Evolutionary conservation across 2,329 filamentous ascomycete species (phyloP), one percentile per base, ranked within the genome.

Genomic region (Simplicillium aogashimaense): DNA sequence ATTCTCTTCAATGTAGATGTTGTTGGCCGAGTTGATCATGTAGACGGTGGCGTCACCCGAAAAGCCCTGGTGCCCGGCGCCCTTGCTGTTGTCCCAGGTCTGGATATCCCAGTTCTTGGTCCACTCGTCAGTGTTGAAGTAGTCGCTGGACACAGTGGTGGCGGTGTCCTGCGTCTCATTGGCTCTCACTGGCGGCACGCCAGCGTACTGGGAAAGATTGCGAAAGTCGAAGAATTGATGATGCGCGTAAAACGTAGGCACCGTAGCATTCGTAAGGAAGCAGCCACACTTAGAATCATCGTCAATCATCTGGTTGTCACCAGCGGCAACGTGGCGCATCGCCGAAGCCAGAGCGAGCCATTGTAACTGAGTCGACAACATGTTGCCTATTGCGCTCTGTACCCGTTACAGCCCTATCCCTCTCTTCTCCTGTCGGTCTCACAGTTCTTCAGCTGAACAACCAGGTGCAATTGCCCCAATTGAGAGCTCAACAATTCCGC

Each of bases 211-310:
- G 2, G 53, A 33, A 15, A 70, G 60, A 31, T 53, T 54, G 35
- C 70, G 58, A 46, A 72, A 74, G 52, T 74, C 70, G 47, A 67
- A 70, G 55, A 74, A 74, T 30, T 53, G 49, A 50, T 70, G 71
- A 14, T 58, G 54, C 14, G 58, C 53, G 48, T 67, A 74, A 54
- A 64, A 73, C 33, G 52, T 50, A 17, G 59, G 51, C 34, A 57
- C 58, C 11, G 60, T 64, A 35, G 60, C 65, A 47, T 73, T 71
- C 48, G 65, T 70, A 37, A 67, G 51, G 47, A 63, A 75, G 50
- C 71, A 74, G 41, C 59, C 57, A 52, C 71, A 74, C 33, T 55
- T 50, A 18, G 54, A 49, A 38, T 63, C 59, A 10, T 57, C 48
- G 5, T 25, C 20, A 25, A 25, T 5, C 5, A 25, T 25, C 20